phyloP scores from a whole-genome alignment of 257 asterid genomes.

The Perilla frutescens region DNA sequence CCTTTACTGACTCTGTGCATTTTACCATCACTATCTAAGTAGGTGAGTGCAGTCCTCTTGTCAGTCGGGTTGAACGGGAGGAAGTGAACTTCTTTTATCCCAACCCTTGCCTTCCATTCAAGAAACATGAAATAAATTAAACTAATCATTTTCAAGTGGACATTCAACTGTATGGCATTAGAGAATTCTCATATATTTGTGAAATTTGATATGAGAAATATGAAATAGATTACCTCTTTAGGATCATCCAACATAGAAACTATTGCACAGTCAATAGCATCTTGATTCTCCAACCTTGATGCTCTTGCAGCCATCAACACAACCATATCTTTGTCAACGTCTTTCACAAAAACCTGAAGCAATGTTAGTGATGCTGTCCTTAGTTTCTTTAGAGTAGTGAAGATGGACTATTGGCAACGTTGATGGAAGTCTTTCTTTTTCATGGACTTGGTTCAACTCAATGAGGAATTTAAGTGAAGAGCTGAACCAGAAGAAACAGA shows the following conservation, averaged over 20 bases:
- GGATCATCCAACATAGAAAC: conserved; percentile 71
- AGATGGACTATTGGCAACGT: too few relatives aligned
- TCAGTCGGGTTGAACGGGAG: conserved; percentile 77
- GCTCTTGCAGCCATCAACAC: conserved; percentile 71
- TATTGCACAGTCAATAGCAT: conserved; percentile 71
- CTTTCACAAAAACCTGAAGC: conserved; percentile 50
- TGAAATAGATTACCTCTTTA: conserved; percentile 52
- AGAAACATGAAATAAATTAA: background rate
- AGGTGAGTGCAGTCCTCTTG: conserved; percentile 71
- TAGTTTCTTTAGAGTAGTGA: too few relatives aligned
- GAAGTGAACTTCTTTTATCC: conserved; percentile 68
- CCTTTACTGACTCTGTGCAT: conserved; percentile 83
- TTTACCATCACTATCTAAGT: conserved; percentile 53
- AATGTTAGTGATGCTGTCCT: background rate
- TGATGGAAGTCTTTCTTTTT: too few relatives aligned
- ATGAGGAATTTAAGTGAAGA: too few relatives aligned
- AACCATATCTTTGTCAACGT: conserved; percentile 55
- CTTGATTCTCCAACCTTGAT: conserved; percentile 69
- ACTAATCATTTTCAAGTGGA: background rate
- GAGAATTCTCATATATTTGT: too few relatives aligned
- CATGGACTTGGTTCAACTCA: too few relatives aligned
- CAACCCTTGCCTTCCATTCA: conserved; percentile 60
- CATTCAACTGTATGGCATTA: too few relatives aligned
- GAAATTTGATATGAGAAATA: background rate
- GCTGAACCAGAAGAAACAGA: background rate